Evolutionary conservation across 1,284 basidiomycete species (phyloP), one percentile per base, ranked within the genome.

Genomic region (Ustilago hordei): DNA sequence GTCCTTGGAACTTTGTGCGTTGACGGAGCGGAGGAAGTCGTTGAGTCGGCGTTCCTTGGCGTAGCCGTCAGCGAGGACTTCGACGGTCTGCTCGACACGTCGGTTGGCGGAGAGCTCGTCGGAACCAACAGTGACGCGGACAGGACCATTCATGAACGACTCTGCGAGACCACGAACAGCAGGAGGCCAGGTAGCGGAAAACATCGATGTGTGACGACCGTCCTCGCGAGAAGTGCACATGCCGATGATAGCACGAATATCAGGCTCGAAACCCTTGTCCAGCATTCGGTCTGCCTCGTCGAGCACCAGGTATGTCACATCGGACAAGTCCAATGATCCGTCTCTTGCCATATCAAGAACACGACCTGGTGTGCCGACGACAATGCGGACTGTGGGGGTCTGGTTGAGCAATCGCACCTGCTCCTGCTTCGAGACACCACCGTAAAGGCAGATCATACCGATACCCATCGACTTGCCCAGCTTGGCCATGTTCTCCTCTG

Each of bases 201-300:
- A 88, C 87, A 88, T 88, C 68, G 83, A 85, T 6, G 87, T 88
- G 72, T 86, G 84, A 53, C 87, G 75, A 3, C 82, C 83, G 31
- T 84, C 69, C 47, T 82, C 78, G 60, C 80, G 73, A 78, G 92
- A 92, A 35, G 92, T 92, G 78, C 85, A 87, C 81, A 91, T 89
- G 8, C 91, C 91, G 73, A 99, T 95, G 83, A 99, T 99, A 65
- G 90, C 90, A 56, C 95, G 90, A 77, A 99, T 98, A 86, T 99
- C 97, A 82, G 98, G 97, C 88, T 99, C 97, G 87, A 99, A 99
- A 0, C 97, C 97, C 83, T 93, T 95, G 87, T 99, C 97, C 55
- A 99, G 89, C 96, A 99, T 98, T 54, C 96, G 90, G 87, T 99
- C 96, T 2, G 96, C 96, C 87, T 99, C 96, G 84, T 99, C 97